phyloP scores from a whole-genome alignment of 2,329 filamentous ascomycete species.

The Cladorrhinum sp. region DNA sequence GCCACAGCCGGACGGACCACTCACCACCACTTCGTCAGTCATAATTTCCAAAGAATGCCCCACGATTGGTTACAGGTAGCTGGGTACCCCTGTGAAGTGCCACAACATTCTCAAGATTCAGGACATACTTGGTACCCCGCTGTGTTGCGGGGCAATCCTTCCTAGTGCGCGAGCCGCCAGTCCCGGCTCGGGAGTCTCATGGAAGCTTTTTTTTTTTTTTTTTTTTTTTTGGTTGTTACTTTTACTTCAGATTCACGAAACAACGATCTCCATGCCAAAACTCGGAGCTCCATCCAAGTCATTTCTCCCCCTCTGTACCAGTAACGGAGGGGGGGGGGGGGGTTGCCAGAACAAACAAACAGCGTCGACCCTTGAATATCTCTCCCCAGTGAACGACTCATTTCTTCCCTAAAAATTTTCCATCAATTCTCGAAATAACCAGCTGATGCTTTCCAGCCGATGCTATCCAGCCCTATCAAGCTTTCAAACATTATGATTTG shows the following conservation, averaged over 20 bases:
- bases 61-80: constrained; percentile 29
- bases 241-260: neutral
- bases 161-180: neutral
- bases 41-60: constrained; percentile 32
- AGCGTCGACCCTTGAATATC: neutral
- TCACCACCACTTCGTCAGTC: constrained; percentile 7
- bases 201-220: neutral
- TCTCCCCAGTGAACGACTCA: neutral
- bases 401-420: neutral
- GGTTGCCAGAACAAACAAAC: too few relatives aligned
- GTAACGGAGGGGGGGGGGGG: too few relatives aligned
- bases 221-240: neutral
- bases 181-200: neutral
- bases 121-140: too few relatives aligned
- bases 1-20: constrained; percentile 14
- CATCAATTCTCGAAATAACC: neutral
- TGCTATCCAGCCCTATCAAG: neutral
- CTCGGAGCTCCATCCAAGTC: neutral
- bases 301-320: too few relatives aligned
- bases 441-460: too few relatives aligned
- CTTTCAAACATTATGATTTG: neutral
- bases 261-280: neutral
- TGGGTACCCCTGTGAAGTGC: neutral
- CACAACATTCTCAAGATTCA: too few relatives aligned
- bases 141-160: too few relatives aligned